Evolutionary conservation across 1,284 basidiomycete species (phyloP).

Genomic region (Pascua sp.): DNA sequence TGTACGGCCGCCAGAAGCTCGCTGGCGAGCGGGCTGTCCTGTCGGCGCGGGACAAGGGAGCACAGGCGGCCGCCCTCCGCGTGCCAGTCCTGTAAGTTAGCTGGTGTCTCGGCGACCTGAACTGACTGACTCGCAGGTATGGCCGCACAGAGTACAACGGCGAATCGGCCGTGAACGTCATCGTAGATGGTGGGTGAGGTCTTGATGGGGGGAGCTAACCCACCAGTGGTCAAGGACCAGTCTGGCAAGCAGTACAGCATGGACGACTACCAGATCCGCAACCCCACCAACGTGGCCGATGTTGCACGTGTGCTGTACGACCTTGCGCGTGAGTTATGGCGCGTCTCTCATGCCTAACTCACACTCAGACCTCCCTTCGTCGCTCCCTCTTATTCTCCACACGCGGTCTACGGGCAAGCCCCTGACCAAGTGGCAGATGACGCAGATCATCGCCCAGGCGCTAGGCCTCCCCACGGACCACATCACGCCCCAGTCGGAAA

Average conservation of each 20-base stretch:
- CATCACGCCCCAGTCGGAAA: conserved; percentile 33
- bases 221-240: conserved; percentile 47
- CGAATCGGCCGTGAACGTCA: conserved; percentile 53
- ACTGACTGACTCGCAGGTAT: conserved; percentile 40
- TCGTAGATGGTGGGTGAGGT: conserved; percentile 44
- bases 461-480: conserved; percentile 41
- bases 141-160: conserved; percentile 49
- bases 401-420: conserved; percentile 49
- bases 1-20: conserved; percentile 51
- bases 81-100: conserved; percentile 47
- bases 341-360: neutral
- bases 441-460: conserved; percentile 37
- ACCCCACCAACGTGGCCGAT: conserved; percentile 54
- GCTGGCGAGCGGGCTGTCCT: conserved; percentile 42
- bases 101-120: conserved; percentile 1
- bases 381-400: conserved; percentile 49
- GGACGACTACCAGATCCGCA: conserved; percentile 51
- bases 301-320: conserved; percentile 50
- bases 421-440: conserved; percentile 55
- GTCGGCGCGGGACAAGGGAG: conserved; percentile 29
- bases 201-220: neutral
- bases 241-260: conserved; percentile 51
- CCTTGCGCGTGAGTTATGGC: conserved; percentile 35
- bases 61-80: conserved; percentile 44
- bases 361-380: conserved; percentile 25